These are phyloP conservation scores for Epichloe sp. DNA, from an alignment of 2,329 filamentous ascomycete genomes.

Conservation along the genomic window DNA sequence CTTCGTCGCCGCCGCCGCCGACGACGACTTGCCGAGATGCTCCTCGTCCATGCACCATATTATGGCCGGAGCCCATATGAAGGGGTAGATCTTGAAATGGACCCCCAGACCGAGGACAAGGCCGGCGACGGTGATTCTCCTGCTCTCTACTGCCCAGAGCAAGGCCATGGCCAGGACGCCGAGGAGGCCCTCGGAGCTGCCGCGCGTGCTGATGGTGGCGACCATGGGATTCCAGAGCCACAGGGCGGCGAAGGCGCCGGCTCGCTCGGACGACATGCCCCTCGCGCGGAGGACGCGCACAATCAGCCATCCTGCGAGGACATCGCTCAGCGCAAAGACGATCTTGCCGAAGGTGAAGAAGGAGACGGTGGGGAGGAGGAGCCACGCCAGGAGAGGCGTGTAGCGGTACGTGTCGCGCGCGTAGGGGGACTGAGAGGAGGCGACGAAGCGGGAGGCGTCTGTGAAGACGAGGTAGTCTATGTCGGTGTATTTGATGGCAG, in stretches of 20 bases:
- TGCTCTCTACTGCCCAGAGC: conserved; percentile 65
- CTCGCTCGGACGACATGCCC: conserved; percentile 36
- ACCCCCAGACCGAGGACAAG: conserved; percentile 68
- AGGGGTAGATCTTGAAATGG: conserved; percentile 98
- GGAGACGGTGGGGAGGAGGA: conserved; percentile 67
- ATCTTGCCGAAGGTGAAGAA: conserved; percentile 81
- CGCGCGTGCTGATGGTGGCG: conserved; percentile 86
- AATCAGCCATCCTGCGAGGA: conserved; percentile 74
- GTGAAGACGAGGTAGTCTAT: conserved; percentile 99
- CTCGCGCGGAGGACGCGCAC: conserved; percentile 24
- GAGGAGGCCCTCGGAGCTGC: conserved; percentile 83
- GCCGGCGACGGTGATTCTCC: conserved; percentile 52
- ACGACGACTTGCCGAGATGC: conserved; percentile 18
- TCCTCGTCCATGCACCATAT: conserved; percentile 65
- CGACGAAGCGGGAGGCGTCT: conserved; percentile 70
- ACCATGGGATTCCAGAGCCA: conserved; percentile 99
- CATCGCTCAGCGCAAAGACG: conserved; percentile 71
- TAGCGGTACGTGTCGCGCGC: conserved; percentile 90
- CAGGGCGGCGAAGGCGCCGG: conserved; percentile 66
- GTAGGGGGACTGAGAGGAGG: conserved; percentile 63
- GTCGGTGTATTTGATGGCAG: conserved; percentile 92
- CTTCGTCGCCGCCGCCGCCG: neutral
- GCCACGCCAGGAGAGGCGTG: conserved; percentile 85
- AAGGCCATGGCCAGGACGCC: conserved; percentile 73
- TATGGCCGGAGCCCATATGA: conserved; percentile 79